phyloP scores from a whole-genome alignment of 176 grass and related monocot species.

The Avena atlantica region DNA sequence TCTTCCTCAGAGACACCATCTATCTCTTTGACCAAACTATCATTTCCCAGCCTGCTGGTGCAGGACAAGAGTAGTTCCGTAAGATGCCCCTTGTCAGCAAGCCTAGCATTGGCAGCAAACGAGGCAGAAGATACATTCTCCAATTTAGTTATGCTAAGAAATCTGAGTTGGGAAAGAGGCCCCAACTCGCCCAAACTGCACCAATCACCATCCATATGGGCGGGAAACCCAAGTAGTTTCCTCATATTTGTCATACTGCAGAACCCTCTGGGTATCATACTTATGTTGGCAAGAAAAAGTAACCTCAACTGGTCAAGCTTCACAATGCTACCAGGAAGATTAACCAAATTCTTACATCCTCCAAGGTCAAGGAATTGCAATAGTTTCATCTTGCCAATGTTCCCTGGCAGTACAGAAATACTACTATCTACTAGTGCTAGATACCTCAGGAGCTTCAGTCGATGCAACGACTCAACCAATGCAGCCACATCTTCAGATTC shows the following conservation, averaged over 20 bases:
- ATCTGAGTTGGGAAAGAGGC: neutral
- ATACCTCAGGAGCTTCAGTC: slow-evolving; percentile 50
- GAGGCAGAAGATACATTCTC: too few relatives aligned
- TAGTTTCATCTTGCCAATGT: slow-evolving; percentile 27
- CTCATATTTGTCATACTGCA: neutral
- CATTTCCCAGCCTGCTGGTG: too few relatives aligned
- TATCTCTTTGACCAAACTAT: too few relatives aligned
- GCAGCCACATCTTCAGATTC: neutral
- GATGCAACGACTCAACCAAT: slow-evolving; percentile 8
- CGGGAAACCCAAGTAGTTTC: neutral
- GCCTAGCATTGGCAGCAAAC: too few relatives aligned
- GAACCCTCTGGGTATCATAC: neutral
- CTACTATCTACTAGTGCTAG: neutral
- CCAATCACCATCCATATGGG: neutral
- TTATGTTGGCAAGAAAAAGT: neutral
- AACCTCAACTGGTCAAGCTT: neutral
- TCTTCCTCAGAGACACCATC: too few relatives aligned
- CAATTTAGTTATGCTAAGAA: too few relatives aligned
- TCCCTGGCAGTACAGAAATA: slow-evolving; percentile 3
- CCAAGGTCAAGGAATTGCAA: neutral
- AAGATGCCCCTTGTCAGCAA: too few relatives aligned
- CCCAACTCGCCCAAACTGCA: neutral
- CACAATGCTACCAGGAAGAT: neutral
- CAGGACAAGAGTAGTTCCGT: too few relatives aligned
- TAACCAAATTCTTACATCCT: neutral